These are phyloP conservation scores for Ensete glaucum DNA, from an alignment of 176 grass and related monocot species.

Conservation along the genomic window DNA sequence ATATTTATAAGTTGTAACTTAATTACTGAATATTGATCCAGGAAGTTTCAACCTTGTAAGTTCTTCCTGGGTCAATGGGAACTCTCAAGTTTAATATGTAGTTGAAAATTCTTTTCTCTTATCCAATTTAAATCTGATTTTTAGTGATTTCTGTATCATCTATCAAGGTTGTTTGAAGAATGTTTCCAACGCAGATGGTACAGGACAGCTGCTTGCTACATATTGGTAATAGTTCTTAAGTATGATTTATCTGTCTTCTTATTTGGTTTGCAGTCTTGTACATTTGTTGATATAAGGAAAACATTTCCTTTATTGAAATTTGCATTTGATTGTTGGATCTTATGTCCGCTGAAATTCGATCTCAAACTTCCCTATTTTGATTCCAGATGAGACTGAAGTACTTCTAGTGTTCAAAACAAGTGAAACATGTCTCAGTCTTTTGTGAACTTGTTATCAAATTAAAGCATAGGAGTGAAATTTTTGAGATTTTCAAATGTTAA, in stretches of 20 bases:
- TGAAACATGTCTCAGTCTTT: no score
- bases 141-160: slow-evolving; percentile 5
- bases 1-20: no score
- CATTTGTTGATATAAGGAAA: neutral
- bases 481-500: neutral
- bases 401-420: neutral
- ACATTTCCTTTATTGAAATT: no score
- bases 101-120: neutral
- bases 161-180: slow-evolving; percentile 94
- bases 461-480: neutral
- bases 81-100: neutral
- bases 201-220: slow-evolving; percentile 98
- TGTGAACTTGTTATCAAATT: no score
- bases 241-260: neutral
- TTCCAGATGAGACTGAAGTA: neutral
- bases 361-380: neutral
- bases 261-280: slow-evolving; percentile 4
- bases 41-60: neutral
- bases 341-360: neutral
- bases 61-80: neutral
- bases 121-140: neutral
- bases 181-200: slow-evolving; percentile 98
- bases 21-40: no score
- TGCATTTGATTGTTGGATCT: neutral
- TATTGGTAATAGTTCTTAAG: slow-evolving; percentile 45